Base-by-base conservation (phyloP, 108 stramenopile species). In the Bacterosira constricta region DNA sequence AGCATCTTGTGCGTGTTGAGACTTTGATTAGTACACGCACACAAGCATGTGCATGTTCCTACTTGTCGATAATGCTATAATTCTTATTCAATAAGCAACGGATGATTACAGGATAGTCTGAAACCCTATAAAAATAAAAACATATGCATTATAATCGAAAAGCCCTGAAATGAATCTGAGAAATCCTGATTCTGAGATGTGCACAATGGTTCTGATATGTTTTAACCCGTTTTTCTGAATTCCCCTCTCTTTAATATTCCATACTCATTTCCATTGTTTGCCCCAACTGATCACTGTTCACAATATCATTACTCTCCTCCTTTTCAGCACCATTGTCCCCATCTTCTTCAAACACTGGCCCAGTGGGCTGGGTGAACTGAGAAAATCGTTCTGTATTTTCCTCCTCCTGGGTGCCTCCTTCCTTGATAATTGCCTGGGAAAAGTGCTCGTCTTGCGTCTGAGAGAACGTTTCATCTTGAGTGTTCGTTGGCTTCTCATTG, bases 211-310 rank as follows among this genome's bases (percentile, higher is more conserved):
- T n/a, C n/a, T n/a, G n/a, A n/a, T n/a, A n/a, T n/a, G n/a, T n/a
- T n/a, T n/a, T n/a, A n/a, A n/a, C n/a, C n/a, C n/a, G n/a, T n/a
- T n/a, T n/a, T n/a, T n/a, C n/a, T n/a, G n/a, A n/a, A n/a, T n/a
- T n/a, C n/a, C n/a, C n/a, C n/a, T n/a, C n/a, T n/a, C n/a, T 37
- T 11, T 49, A 74, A 38, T 74, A 74, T 66, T 74, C 73, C 73
- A 74, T 59, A 18, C 73, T 74, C 8, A 74, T 39, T 35, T 74
- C 65, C 39, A 66, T 51, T 9, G 60, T 27, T 45, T 62, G 55
- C 23, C 44, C 45, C 27, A 42, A 32, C 12, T 1, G 8, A 11
- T 41, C 59, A 18, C 38, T 35, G 12, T 50, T 61, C 9, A 3
- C 11, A 5, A 49, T 59, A 37, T 39, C 23, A 11, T 56, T 30